Percentiles rank a stretch among this genome's conserved stretches.
These are phyloP conservation scores for Leccinum longicurvipes DNA, from an alignment of 768 basidiomycete species.

Conservation along the genomic window DNA sequence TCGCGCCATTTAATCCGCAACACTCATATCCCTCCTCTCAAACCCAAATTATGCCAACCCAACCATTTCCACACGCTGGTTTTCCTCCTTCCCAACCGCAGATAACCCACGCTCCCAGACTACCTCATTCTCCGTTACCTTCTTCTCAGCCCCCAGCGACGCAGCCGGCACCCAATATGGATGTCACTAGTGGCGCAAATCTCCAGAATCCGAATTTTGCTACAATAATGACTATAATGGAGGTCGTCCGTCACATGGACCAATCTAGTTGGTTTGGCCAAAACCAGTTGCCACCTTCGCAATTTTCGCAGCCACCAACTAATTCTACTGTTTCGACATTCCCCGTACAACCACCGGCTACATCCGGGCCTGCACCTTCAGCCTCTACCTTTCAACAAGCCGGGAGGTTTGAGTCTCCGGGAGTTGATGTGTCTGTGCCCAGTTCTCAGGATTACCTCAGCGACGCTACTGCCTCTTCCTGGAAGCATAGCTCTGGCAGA, in stretches of 20 bases:
- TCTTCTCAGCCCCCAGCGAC: constrained; percentile 15
- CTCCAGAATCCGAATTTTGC: constrained; percentile 21
- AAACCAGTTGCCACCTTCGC: constrained; percentile 16
- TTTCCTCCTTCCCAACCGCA: constrained; percentile 21
- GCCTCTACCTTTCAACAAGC: neutral
- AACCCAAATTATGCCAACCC: constrained; percentile 14
- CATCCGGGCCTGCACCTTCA: constrained; percentile 1
- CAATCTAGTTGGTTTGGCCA: constrained; percentile 19
- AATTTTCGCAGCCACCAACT: constrained; percentile 17
- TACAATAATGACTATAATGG: constrained; percentile 31
- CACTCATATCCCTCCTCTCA: constrained; percentile 19
- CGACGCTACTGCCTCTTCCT: constrained; percentile 1
- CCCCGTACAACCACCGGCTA: constrained; percentile 4
- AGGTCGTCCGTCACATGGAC: constrained; percentile 30
- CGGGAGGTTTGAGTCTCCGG: neutral
- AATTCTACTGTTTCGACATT: constrained; percentile 1
- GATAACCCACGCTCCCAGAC: constrained; percentile 1
- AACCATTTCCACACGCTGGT: constrained; percentile 12
- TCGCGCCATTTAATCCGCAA: constrained; percentile 13
- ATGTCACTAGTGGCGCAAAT: constrained; percentile 8
- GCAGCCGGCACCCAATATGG: constrained; percentile 12
- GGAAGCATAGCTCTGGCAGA: constrained; percentile 3
- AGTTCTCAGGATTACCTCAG: constrained; percentile 3
- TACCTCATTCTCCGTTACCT: constrained; percentile 12
- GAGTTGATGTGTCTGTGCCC: neutral